A percentile compares a stretch with the other conserved stretches of the same genome.
phyloP scores from a whole-genome alignment of 176 grass and related monocot species.

The Triticum dicoccoides region DNA sequence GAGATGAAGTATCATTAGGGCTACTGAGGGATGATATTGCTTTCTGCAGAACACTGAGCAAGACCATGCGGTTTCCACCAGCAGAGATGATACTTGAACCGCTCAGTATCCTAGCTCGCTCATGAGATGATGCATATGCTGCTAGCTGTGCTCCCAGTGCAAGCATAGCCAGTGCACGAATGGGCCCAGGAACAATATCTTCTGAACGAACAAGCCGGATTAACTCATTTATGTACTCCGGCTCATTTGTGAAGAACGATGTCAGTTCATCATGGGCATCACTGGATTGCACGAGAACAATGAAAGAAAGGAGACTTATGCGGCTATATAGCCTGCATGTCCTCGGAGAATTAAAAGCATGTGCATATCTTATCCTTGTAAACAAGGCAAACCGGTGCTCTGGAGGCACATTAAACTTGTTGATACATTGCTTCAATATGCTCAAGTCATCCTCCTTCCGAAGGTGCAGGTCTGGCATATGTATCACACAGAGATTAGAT shows the following conservation, averaged over 20 bases:
- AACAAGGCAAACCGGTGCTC: conserved; percentile 92
- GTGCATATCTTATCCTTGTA: conserved; percentile 94
- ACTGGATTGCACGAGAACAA: conserved; percentile 90
- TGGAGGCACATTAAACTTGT: conserved; percentile 69
- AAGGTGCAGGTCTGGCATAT: conserved; percentile 84
- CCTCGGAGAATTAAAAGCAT: conserved; percentile 65
- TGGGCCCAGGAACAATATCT: conserved; percentile 77
- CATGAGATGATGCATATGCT: conserved; percentile 96
- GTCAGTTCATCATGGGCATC: conserved; percentile 93
- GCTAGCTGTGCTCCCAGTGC: conserved; percentile 93
- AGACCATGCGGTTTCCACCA: conserved; percentile 90
- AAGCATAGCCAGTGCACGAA: conserved; percentile 89
- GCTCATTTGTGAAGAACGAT: conserved; percentile 98
- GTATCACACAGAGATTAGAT: conserved; percentile 79
- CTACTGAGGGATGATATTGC: conserved; percentile 82
- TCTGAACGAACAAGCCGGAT: conserved; percentile 89
- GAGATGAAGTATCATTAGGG: conserved; percentile 78
- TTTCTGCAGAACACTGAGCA: conserved; percentile 89
- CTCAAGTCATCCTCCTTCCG: conserved; percentile 84
- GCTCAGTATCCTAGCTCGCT: conserved; percentile 87
- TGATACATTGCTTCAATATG: conserved; percentile 81
- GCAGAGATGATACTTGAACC: conserved; percentile 88
- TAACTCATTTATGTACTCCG: conserved; percentile 95
- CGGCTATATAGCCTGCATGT: conserved; percentile 77
- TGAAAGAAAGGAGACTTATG: conserved; percentile 97